phyloP scores from a whole-genome alignment of 305 asterid species.

The Coffea humblotiana region DNA sequence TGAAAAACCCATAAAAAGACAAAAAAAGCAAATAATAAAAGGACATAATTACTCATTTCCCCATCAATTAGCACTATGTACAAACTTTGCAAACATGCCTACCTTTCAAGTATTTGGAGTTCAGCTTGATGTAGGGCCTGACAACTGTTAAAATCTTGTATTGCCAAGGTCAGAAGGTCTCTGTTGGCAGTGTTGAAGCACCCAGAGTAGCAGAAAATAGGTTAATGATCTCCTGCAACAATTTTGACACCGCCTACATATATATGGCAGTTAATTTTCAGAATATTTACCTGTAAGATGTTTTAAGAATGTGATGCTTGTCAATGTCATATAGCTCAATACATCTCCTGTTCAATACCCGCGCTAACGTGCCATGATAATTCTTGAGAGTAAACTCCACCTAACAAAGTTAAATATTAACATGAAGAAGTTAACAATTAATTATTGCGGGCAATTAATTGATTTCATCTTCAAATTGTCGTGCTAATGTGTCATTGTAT shows the following conservation, averaged over 20 bases:
- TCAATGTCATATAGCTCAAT: slow-evolving; percentile 27
- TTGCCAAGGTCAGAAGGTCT: slow-evolving; percentile 28
- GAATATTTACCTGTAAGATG: slow-evolving; percentile 27
- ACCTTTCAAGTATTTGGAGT: slow-evolving; percentile 23
- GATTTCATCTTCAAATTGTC: neutral
- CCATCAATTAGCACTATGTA: too few species aligned
- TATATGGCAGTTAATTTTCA: neutral
- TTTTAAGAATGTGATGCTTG: slow-evolving; percentile 19
- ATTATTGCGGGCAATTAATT: neutral
- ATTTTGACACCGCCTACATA: neutral
- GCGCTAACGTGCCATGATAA: slow-evolving; percentile 30
- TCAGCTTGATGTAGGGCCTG: slow-evolving; percentile 43
- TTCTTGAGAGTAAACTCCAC: slow-evolving; percentile 28
- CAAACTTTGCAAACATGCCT: neutral
- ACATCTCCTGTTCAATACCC: slow-evolving; percentile 22
- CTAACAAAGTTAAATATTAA: slow-evolving; percentile 1
- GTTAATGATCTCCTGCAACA: neutral
- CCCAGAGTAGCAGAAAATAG: slow-evolving; percentile 3
- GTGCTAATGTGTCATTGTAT: neutral
- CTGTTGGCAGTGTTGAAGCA: slow-evolving; percentile 20
- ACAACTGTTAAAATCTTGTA: slow-evolving; percentile 34
- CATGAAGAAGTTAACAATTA: neutral
- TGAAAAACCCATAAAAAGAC: too few species aligned
- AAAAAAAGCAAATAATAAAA: too few species aligned
- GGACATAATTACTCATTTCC: too few species aligned